Base-by-base conservation (phyloP, 495 filamentous ascomycete species). In the Xanthoparmelia taractica region DNA sequence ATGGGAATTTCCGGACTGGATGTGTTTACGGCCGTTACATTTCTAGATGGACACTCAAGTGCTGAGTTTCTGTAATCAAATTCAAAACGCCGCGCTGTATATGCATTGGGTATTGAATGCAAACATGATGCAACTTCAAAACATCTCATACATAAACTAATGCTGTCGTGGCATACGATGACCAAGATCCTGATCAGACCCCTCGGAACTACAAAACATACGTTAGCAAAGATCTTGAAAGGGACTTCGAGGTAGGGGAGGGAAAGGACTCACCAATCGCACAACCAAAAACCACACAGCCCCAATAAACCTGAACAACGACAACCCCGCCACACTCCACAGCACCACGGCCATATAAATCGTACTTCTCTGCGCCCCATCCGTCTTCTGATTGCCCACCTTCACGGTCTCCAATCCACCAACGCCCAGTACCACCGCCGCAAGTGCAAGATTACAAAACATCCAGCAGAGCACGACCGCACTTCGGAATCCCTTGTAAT, bases 221-320 rank as follows among this genome's bases (percentile, higher is more conserved):
- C 2, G 56, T 75, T 68, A 74, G 72, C 59, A 55, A 31, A 38
- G 25, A 38, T 50, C 3, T 18, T 13, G 18, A 37, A 63, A 37
- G 31, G 0, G 3, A 54, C 0, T 8, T 10, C 7, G 23, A n/a
- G 37, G 31, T 59, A 40, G 55, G n/a, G 13, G 41, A 27, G 55
- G 67, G 70, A 68, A 52, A 73, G n/a, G 34, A 74, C 90, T 85
- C 68, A 94, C 93, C 85, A 96, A 83, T 68, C 94, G 81, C 63
- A 96, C 86, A 69, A 97, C 80, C 81, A 97, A 85, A 74, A 95
- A 99, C 95, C 95, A 99, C 72, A 91, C 76, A 0, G 89, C 90
- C 12, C 95, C 95, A 38, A 92, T 72, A 69, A 97, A 97, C 73
- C 95, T 91, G 74, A 99, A 92, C 25, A 86, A 84, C 5, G 85